phyloP scores from a whole-genome alignment of 805 yeast genomes.

The Starmerella asiatica region DNA sequence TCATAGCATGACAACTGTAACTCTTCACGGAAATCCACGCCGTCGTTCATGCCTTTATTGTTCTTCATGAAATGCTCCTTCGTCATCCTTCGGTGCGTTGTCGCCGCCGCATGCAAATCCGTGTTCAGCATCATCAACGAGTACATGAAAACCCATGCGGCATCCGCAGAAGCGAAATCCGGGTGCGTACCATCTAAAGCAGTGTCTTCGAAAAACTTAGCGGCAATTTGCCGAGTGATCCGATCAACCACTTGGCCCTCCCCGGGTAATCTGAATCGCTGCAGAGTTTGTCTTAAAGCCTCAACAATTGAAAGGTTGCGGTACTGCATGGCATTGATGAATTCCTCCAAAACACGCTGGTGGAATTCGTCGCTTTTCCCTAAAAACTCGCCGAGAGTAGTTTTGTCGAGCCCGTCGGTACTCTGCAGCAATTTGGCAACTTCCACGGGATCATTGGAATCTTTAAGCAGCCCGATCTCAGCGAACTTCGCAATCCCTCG shows the following conservation, averaged over 20 bases:
- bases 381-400: conserved; percentile 75
- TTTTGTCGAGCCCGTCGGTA: conserved; percentile 64
- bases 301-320: conserved; percentile 56
- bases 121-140: conserved; percentile 89
- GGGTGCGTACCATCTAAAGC: conserved; percentile 25
- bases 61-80: conserved; percentile 73
- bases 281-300: conserved; percentile 73
- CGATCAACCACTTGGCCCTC: conserved; percentile 97
- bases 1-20: conserved; percentile 53
- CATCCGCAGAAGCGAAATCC: conserved; percentile 73
- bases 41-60: conserved; percentile 87
- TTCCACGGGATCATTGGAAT: conserved; percentile 43
- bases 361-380: conserved; percentile 78
- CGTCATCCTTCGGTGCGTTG: conserved; percentile 71
- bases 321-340: conserved; percentile 80
- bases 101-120: conserved; percentile 80
- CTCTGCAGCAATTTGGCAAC: conserved; percentile 62
- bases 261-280: conserved; percentile 87
- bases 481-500: conserved; percentile 57
- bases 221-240: conserved; percentile 93
- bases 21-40: conserved; percentile 66
- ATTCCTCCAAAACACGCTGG: conserved; percentile 78
- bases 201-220: conserved; percentile 75
- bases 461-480: conserved; percentile 45
- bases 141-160: conserved; percentile 84